Conservation (phyloP, 1,284 basidiomycete genomes). For the Uromyces viciae-fabae region DNA sequence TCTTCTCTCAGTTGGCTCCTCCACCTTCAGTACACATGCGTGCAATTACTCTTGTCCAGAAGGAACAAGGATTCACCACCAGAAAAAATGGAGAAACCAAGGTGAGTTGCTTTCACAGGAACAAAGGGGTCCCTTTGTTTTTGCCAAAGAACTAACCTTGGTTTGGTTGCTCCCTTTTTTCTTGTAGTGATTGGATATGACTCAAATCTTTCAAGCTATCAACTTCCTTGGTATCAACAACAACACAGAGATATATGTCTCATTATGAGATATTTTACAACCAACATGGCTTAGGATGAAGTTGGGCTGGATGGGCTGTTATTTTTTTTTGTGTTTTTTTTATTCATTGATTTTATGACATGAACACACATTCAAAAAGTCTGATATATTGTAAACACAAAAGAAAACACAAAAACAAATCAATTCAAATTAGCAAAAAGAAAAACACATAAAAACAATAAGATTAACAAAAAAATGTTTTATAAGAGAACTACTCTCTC, state of each 20-base stretch:
- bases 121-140: too few relatives aligned
- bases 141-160: too few relatives aligned
- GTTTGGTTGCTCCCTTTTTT: too few relatives aligned
- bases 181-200: too few relatives aligned
- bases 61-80: neutral
- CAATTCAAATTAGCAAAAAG: too few relatives aligned
- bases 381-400: too few relatives aligned
- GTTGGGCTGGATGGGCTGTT: neutral
- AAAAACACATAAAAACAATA: neutral
- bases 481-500: too few relatives aligned
- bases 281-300: slow-evolving; percentile 1
- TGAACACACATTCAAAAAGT: too few relatives aligned
- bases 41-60: neutral
- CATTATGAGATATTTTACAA: neutral
- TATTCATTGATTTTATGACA: neutral
- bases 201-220: neutral
- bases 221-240: neutral
- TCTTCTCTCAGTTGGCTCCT: neutral
- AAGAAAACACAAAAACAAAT: too few relatives aligned
- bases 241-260: neutral
- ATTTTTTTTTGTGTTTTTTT: neutral
- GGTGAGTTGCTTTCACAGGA: too few relatives aligned
- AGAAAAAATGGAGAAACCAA: too few relatives aligned
- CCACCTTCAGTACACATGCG: neutral
- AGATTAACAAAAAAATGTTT: neutral